Evolutionary conservation across 192 early-diverging fungal species (phyloP).

Genomic region (Paraglomus occultum): DNA sequence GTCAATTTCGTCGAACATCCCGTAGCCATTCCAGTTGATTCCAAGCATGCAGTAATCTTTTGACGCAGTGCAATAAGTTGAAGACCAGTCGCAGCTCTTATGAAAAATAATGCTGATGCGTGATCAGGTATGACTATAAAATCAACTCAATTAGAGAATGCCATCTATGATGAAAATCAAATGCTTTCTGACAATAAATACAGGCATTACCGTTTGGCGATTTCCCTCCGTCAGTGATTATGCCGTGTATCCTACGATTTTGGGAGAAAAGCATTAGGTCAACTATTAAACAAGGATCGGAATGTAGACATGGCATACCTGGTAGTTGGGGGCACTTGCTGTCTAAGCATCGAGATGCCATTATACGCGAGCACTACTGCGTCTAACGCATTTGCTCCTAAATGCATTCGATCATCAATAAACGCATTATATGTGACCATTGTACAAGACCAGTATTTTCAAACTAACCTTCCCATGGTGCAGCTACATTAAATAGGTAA

Average conservation of each 20-base stretch:
- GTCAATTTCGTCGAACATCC: slow-evolving; percentile 62
- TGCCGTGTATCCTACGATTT: slow-evolving; percentile 59
- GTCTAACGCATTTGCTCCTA: slow-evolving; percentile 78
- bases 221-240: slow-evolving; percentile 74
- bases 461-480: slow-evolving; percentile 6
- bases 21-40: slow-evolving; percentile 64
- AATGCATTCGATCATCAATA: neutral
- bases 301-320: slow-evolving; percentile 29
- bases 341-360: slow-evolving; percentile 63
- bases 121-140: slow-evolving; percentile 63
- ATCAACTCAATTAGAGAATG: neutral
- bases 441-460: no score
- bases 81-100: slow-evolving; percentile 51
- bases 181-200: neutral
- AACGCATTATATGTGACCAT: neutral
- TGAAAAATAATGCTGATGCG: slow-evolving; percentile 52
- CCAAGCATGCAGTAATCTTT: slow-evolving; percentile 55
- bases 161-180: neutral
- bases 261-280: neutral
- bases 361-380: slow-evolving; percentile 66
- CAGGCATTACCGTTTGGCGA: slow-evolving; percentile 39
- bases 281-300: neutral
- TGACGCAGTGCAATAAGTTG: slow-evolving; percentile 50
- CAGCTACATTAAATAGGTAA: neutral
- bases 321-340: slow-evolving; percentile 67